phyloP scores from a whole-genome alignment of 805 yeast genomes.

The Wickerhamomyces rabaulensis region DNA sequence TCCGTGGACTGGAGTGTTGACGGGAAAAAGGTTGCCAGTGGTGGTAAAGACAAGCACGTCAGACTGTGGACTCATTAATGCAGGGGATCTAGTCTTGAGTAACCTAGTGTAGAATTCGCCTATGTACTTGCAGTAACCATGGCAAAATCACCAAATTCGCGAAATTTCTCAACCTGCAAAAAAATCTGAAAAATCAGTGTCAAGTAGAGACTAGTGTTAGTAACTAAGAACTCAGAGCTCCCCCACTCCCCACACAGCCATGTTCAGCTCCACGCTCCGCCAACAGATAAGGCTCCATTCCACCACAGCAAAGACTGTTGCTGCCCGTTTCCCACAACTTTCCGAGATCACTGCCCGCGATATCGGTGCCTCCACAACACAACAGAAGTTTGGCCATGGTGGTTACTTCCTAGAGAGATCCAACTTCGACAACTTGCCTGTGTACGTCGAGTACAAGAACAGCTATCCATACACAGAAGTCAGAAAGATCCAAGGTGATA shows the following conservation, averaged over 20 bases:
- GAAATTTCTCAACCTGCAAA: background rate
- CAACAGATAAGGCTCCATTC: conserved; percentile 12
- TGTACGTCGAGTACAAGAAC: conserved; percentile 64
- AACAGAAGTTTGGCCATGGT: conserved; percentile 21
- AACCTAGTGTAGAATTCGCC: too few relatives aligned
- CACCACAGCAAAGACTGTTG: conserved; percentile 2
- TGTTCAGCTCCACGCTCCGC: background rate
- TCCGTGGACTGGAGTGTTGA: conserved; percentile 98
- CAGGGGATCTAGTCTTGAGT: background rate
- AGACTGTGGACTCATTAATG: conserved; percentile 81
- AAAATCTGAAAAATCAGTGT: background rate
- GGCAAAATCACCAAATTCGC: background rate
- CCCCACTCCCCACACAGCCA: background rate
- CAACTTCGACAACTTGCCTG: conserved; percentile 69
- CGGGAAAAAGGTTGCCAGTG: conserved; percentile 91
- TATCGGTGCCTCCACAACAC: conserved; percentile 18
- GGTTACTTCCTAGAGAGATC: conserved; percentile 41
- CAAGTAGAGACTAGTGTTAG: too few relatives aligned
- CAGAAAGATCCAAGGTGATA: conserved; percentile 65
- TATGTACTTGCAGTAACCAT: background rate
- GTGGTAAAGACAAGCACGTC: conserved; percentile 94
- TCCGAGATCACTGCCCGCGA: conserved; percentile 27
- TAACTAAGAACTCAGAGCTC: too few relatives aligned
- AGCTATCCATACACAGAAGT: conserved; percentile 67
- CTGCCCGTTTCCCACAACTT: conserved; percentile 23